phyloP scores from a whole-genome alignment of 768 basidiomycete species.

The Lactarius indigo region DNA sequence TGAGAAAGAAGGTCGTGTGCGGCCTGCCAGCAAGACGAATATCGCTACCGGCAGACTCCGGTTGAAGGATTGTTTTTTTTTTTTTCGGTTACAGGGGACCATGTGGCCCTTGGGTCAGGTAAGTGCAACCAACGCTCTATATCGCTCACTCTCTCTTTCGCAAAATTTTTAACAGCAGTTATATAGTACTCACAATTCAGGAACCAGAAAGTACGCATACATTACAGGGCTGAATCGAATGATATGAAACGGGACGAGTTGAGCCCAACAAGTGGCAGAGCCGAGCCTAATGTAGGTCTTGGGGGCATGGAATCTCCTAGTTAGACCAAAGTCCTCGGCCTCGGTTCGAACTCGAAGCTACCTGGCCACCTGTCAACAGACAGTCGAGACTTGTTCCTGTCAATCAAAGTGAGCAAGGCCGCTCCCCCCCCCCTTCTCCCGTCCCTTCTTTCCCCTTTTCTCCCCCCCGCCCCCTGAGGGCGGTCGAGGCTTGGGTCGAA shows the following conservation, averaged over 20 bases:
- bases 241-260: background rate
- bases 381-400: background rate
- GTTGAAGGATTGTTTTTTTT: background rate
- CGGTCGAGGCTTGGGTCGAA: background rate
- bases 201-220: background rate
- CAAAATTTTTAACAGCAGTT: background rate
- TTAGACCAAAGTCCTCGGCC: background rate
- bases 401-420: background rate
- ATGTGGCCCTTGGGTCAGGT: background rate
- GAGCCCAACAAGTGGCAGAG: background rate
- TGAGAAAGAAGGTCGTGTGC: background rate
- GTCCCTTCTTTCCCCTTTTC: background rate
- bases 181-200: background rate
- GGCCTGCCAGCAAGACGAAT: background rate
- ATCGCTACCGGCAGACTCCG: background rate
- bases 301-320: background rate
- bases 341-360: background rate
- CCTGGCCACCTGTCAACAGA: background rate
- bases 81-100: background rate
- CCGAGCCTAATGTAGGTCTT: background rate
- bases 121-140: background rate
- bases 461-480: background rate
- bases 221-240: background rate
- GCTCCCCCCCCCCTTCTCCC: background rate
- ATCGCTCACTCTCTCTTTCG: background rate